Evolutionary conservation across 2,329 filamentous ascomycete genomes (phyloP), one percentile per base, ranked within the genome.

Genomic region (Hypoxylon sp.): DNA sequence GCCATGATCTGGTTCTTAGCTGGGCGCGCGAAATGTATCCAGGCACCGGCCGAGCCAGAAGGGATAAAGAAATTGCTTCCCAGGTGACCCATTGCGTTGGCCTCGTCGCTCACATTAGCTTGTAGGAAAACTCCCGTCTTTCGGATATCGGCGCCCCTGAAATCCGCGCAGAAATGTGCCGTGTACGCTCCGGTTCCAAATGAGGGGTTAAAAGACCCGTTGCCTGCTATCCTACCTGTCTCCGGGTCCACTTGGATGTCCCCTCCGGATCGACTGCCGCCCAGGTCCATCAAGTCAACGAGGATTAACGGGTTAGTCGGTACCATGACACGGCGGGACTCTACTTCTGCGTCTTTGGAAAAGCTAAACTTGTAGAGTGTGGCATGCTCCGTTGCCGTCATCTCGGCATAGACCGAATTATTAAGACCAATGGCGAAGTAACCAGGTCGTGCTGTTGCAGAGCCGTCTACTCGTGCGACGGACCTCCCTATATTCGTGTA

Each of bases 111-210:
- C 1, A 82, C 84, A 14, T 82, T 79, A 44, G 80, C 81, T 59
- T 84, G 82, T 45, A 82, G 76, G 76, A 87, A 90, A 0, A 87
- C 83, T 2, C 88, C 88, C 11, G 83, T 85, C 52, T 85, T 84
- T 7, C 81, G 78, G 30, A 90, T 81, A 0, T 73, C 73, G 1
- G 86, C 85, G 1, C 86, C 85, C 22, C 73, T 76, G 61, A 90
- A 85, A 71, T 91, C 88, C 33, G 85, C 84, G 67, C 88, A 91
- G 72, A 90, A 87, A 67, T 86, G 85, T 1, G 85, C 80, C 7
- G 76, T 72, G 71, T 90, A 91, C 5, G 75, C 80, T 1, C 87
- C 87, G 0, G 81, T 80, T 12, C 87, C 88, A 70, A 91, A 90
- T 20, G 85, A 88, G 0, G 88, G 86, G 8, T 79, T 76, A 67